These are phyloP conservation scores for Rubroboletus pulcherrimus DNA, from an alignment of 768 basidiomycete species.

Conservation along the genomic window DNA sequence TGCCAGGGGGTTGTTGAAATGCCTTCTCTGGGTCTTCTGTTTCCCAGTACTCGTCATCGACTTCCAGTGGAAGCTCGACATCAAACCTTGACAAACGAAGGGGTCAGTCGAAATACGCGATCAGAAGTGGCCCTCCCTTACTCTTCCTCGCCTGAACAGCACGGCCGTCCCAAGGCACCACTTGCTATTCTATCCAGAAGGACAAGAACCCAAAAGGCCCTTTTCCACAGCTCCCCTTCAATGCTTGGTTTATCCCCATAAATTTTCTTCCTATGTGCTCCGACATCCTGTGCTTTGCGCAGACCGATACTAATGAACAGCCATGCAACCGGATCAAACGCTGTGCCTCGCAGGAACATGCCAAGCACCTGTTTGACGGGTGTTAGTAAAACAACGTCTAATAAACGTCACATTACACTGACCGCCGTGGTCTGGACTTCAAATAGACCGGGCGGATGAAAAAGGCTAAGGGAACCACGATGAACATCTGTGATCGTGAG, in stretches of 20 bases:
- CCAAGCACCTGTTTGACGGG: conserved; percentile 41
- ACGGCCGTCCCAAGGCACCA: conserved; percentile 52
- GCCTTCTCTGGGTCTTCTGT: conserved; percentile 41
- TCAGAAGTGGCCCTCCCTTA: conserved; percentile 33
- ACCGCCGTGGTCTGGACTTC: conserved; percentile 59
- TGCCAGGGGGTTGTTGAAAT: conserved; percentile 65
- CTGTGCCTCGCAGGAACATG: conserved; percentile 52
- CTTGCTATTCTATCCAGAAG: conserved; percentile 56
- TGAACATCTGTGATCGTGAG: conserved; percentile 43
- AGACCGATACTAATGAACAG: conserved; percentile 48
- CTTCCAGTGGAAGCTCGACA: conserved; percentile 74
- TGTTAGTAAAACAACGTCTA: conserved; percentile 3
- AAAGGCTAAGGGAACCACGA: conserved; percentile 45
- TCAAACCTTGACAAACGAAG: conserved; percentile 62
- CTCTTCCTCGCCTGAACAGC: conserved; percentile 64
- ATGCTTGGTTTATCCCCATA: conserved; percentile 45
- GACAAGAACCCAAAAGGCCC: conserved; percentile 72
- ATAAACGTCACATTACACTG: conserved; percentile 24
- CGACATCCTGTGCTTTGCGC: conserved; percentile 70
- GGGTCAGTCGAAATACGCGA: conserved; percentile 3
- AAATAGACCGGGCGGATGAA: conserved; percentile 56
- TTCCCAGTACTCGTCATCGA: conserved; percentile 82
- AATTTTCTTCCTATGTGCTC: conserved; percentile 64
- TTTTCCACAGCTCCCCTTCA: conserved; percentile 73
- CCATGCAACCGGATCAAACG: conserved; percentile 52